Base-by-base conservation (phyloP, 495 filamentous ascomycete species). In the Trichoderma parareesei region DNA sequence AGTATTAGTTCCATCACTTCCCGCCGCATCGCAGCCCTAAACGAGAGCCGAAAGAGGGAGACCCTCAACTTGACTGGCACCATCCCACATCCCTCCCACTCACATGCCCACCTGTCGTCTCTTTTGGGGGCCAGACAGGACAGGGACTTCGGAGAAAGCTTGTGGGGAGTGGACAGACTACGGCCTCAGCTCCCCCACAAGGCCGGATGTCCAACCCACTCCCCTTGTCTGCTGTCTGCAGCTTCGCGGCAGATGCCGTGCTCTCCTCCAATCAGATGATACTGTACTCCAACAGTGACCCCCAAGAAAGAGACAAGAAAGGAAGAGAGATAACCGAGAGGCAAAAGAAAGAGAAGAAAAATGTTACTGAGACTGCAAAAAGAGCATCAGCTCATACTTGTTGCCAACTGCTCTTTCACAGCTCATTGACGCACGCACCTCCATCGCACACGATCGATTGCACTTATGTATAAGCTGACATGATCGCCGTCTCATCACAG, bases 21-120 rank as follows among this genome's bases (percentile, higher is more conserved):
- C 27, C 27, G 27, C 37, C 13, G 20, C 59, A 38, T 10, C 69
- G 49, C 53, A 71, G 53, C 67, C 41, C 43, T 14, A 14, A 10
- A 41, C 40, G 40, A 46, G 16, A 46, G 4, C 44, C 44, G 16
- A 16, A 44, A 44, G n/a, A 46, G 3, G 10, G 43, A 46, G 13
- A 11, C 43, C 46, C 46, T 49, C 46, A 16, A 49, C 46, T 49
- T 14, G 6, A 35, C 27, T 14, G n/a, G 27, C 33, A 57, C 53
- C 53, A 14, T 57, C 20, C 20, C 53, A 57, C 53, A 0, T 57
- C 53, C 18, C 14, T 57, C 53, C 53, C 44, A 16, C 44, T 9
- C 53, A 13, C 27, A 33, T 35, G 5, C 14, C n/a, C 48, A 55
- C 9, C 20, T 18, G 20, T 20, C 27, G 13, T 57, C 44, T 57